A percentile compares a stretch with the other conserved stretches of the same genome.
These are phyloP conservation scores for Aspergillus sp. DNA, from an alignment of 2,329 filamentous ascomycete genomes.

Conservation along the genomic window DNA sequence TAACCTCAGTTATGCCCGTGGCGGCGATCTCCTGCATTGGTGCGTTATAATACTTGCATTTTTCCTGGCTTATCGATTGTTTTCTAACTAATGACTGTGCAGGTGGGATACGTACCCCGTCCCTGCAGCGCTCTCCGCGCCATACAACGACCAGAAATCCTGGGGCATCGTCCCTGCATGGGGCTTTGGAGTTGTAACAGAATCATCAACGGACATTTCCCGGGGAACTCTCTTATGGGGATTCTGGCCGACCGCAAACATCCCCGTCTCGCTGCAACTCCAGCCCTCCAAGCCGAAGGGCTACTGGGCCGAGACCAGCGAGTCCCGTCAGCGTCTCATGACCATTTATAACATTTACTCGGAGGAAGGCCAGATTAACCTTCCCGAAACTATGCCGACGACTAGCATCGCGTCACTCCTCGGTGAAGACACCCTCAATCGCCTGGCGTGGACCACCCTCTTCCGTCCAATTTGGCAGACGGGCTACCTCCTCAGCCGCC, in stretches of 20 bases:
- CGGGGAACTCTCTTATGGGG: neutral
- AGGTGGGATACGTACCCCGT: slow-evolving; percentile 42
- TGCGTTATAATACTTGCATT: no score
- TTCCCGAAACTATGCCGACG: neutral
- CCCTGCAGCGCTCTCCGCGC: slow-evolving; percentile 28
- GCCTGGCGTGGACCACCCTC: slow-evolving; percentile 22
- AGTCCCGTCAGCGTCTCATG: slow-evolving; percentile 38
- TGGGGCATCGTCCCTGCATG: slow-evolving; percentile 50
- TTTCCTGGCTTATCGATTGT: no score
- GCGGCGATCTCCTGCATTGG: slow-evolving; percentile 11
- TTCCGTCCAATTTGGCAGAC: slow-evolving; percentile 26
- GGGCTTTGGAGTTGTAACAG: slow-evolving; percentile 45
- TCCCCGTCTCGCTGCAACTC: slow-evolving; percentile 35
- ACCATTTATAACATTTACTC: slow-evolving; percentile 48
- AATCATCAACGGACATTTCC: neutral
- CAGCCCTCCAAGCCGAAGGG: slow-evolving; percentile 19
- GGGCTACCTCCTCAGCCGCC: slow-evolving; percentile 32
- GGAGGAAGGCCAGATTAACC: neutral
- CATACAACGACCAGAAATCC: slow-evolving; percentile 32
- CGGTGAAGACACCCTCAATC: neutral
- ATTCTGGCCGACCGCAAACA: slow-evolving; percentile 29
- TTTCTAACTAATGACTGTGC: no score
- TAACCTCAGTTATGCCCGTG: slow-evolving; percentile 20
- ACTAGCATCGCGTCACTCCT: slow-evolving; percentile 5
- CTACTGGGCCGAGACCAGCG: slow-evolving; percentile 39